Evolutionary conservation across 1,284 basidiomycete genomes (phyloP), one percentile per base, ranked within the genome.

Genomic region (Inonotus hispidus): DNA sequence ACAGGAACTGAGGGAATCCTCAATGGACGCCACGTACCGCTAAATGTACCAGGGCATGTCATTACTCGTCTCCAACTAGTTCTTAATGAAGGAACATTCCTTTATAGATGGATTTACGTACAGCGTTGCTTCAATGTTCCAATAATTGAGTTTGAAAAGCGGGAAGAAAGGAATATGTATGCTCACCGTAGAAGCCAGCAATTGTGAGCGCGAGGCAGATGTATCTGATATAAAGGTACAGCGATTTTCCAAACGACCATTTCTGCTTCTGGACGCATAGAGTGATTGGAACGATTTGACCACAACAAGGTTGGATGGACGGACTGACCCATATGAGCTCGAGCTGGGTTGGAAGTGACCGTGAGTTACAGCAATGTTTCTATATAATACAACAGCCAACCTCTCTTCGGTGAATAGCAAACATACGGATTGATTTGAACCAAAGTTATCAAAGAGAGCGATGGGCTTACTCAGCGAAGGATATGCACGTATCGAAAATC

Each of bases 321-420:
- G n/a, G n/a, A n/a, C 53, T 55, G 3, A 55, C 53, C 53, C 53
- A 55, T n/a, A 55, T 21, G 6, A 41, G 37, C 10, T 37, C 41
- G 16, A 55, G 7, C 53, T 55, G 41, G n/a, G 38, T 39, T 39
- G 11, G 11, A n/a, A 13, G 38, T n/a, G 38, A 39, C 13, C n/a
- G 2, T 13, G 38, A 3, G 11, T 13, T 39, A 39, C 4, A 38
- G 37, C 14, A 38, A 14, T 39, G n/a, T 39, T 13, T 10, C 2
- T 13, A 39, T 11, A 11, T n/a, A 2, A 6, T 8, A 13, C 13
- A n/a, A 10, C 38, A 39, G 7, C 38, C 11, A 13, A 39, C 38
- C 7, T 39, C 38, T 39, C 38, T 39, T 39, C n/a, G 38, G n/a
- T 13, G n/a, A 39, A 39, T 11, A 39, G n/a, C 11, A 2, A 39